These are phyloP conservation scores for Picea abies DNA, from an alignment of 83 land plant genomes.

Conservation along the genomic window DNA sequence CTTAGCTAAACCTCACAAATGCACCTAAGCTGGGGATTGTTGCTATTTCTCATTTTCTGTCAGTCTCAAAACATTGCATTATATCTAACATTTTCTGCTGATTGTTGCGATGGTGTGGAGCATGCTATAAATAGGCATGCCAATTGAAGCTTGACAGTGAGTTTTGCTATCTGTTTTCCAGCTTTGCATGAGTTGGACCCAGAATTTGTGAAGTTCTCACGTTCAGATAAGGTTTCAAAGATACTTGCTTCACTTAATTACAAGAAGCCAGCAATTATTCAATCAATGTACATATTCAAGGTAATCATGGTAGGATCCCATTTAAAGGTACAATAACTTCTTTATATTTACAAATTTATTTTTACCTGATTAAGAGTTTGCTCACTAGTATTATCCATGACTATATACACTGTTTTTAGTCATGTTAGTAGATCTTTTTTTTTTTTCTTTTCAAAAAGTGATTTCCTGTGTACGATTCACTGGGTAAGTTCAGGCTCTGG, in stretches of 20 bases:
- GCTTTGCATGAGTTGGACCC: slow-evolving; percentile 95
- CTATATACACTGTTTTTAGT: too few relatives aligned
- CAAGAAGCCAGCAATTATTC: slow-evolving; percentile 81
- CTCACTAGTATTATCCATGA: too few relatives aligned
- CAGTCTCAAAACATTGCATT: not conserved
- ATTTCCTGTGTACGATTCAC: too few relatives aligned
- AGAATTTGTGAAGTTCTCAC: slow-evolving; percentile 66
- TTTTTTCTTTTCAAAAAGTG: too few relatives aligned
- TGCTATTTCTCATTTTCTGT: not conserved
- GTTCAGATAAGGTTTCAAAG: slow-evolving; percentile 58
- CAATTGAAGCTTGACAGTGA: not conserved
- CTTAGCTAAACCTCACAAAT: not conserved
- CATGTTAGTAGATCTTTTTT: too few relatives aligned
- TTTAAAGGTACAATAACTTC: not conserved
- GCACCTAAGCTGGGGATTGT: not conserved
- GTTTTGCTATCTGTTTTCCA: slow-evolving; percentile 29
- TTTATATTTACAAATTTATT: not conserved
- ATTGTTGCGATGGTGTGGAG: not conserved
- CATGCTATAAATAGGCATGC: not conserved
- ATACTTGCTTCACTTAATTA: slow-evolving; percentile 64
- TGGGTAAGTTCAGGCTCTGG: too few relatives aligned
- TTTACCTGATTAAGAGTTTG: not conserved
- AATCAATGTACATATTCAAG: slow-evolving; percentile 98
- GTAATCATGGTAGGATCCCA: slow-evolving; percentile 26
- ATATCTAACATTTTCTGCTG: not conserved